Conservation (phyloP, 495 filamentous ascomycete species). For the Margaritispora aquatica region DNA sequence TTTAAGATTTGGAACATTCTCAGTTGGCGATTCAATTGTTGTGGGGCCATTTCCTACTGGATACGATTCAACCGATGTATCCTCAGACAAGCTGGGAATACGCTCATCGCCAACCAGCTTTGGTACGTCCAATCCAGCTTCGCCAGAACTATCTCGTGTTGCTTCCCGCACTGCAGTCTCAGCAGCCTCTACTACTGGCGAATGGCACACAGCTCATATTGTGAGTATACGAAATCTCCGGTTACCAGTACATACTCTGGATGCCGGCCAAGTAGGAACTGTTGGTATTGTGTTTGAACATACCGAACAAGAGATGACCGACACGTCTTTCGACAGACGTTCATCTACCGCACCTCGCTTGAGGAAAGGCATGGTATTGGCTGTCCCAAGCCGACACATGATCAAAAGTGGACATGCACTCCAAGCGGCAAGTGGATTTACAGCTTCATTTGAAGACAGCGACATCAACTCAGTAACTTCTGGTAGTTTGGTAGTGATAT, state of each 20-base stretch:
- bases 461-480: slow-evolving; percentile 32
- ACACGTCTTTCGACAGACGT: slow-evolving; percentile 7
- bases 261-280: slow-evolving; percentile 82
- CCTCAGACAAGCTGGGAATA: slow-evolving; percentile 1
- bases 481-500: slow-evolving; percentile 65
- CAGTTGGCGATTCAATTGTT: slow-evolving; percentile 70
- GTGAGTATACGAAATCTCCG: slow-evolving; percentile 84
- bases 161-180: slow-evolving; percentile 33
- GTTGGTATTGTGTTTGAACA: slow-evolving; percentile 66
- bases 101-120: slow-evolving; percentile 21
- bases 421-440: slow-evolving; percentile 51
- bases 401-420: slow-evolving; percentile 37
- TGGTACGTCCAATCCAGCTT: slow-evolving; percentile 34
- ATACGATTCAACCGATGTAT: slow-evolving; percentile 27
- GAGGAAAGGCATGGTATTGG: slow-evolving; percentile 80
- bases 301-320: slow-evolving; percentile 16
- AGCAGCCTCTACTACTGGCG: slow-evolving; percentile 42
- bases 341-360: slow-evolving; percentile 38
- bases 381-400: slow-evolving; percentile 48
- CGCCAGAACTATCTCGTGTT: slow-evolving; percentile 35
- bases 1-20: slow-evolving; percentile 69
- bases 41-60: slow-evolving; percentile 66
- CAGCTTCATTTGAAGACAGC: slow-evolving; percentile 36
- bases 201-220: slow-evolving; percentile 74
- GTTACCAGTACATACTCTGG: slow-evolving; percentile 70